A percentile compares a stretch with the other conserved stretches of the same genome.
phyloP scores from a whole-genome alignment of 2,329 filamentous ascomycete species.

The Talaromyces sp. region DNA sequence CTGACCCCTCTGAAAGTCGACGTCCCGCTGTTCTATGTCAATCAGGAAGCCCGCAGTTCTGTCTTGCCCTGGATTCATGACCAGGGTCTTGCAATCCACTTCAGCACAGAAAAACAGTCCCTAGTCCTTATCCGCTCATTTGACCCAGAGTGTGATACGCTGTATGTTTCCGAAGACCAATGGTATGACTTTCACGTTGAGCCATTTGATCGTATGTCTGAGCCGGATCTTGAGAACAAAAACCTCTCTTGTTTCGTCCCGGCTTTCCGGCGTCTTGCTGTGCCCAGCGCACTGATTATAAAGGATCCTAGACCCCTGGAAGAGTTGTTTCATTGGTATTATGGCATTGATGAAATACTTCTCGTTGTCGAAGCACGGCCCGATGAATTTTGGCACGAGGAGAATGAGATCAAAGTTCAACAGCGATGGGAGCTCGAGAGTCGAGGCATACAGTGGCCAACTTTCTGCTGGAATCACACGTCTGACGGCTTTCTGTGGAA shows the following conservation, averaged over 20 bases:
- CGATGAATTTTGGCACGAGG: not conserved
- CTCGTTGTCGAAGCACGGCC: not conserved
- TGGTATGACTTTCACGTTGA: conserved; percentile 4
- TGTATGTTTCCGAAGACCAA: conserved; percentile 3
- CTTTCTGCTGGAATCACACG: not conserved
- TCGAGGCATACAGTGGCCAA: not conserved
- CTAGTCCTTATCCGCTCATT: conserved; percentile 1
- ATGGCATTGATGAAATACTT: conserved; percentile 1
- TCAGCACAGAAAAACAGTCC: not conserved
- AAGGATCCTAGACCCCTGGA: not conserved
- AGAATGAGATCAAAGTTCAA: conserved; percentile 1
- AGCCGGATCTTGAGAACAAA: not conserved
- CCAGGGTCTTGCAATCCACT: conserved; percentile 11
- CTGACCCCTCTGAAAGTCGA: conserved; percentile 16
- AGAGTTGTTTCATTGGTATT: conserved; percentile 5
- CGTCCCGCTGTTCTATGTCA: conserved; percentile 19
- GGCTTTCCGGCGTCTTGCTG: conserved; percentile 3
- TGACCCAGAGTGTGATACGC: not conserved
- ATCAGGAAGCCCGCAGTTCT: conserved; percentile 18
- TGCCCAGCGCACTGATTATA: not conserved
- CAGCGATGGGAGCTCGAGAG: conserved; percentile 1
- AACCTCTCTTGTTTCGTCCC: not conserved
- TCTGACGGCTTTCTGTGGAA: not conserved
- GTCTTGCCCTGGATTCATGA: conserved; percentile 17
- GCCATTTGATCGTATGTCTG: conserved; percentile 3